These are phyloP conservation scores for Salmacisia buchloeana DNA, from an alignment of 1,284 basidiomycete genomes.

Conservation along the genomic window DNA sequence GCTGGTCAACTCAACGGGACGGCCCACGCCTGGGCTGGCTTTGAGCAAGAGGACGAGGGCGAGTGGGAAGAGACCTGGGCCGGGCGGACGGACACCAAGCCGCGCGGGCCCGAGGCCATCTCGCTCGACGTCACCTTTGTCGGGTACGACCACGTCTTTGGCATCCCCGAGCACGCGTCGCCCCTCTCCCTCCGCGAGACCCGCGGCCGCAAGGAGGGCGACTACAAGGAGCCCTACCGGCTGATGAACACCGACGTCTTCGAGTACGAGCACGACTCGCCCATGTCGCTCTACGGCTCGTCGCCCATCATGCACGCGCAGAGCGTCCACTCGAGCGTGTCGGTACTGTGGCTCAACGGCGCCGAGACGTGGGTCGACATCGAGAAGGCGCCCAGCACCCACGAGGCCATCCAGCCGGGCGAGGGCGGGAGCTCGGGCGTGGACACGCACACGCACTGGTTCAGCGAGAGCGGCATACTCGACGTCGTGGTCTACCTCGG, in stretches of 20 bases:
- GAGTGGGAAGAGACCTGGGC: constrained; percentile 81
- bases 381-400: constrained; percentile 45
- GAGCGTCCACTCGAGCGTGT: constrained; percentile 62
- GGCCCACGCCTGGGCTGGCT: constrained; percentile 35
- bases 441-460: constrained; percentile 67
- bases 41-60: constrained; percentile 60
- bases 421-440: constrained; percentile 12
- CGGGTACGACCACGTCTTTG: constrained; percentile 79
- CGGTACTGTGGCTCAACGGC: constrained; percentile 79
- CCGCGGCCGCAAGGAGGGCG: constrained; percentile 29
- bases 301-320: constrained; percentile 93
- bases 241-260: constrained; percentile 96
- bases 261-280: constrained; percentile 84
- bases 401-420: neutral
- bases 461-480: constrained; percentile 91
- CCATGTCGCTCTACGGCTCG: constrained; percentile 67
- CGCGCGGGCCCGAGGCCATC: constrained; percentile 94
- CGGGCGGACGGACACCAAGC: constrained; percentile 84
- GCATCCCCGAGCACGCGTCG: constrained; percentile 94
- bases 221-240: constrained; percentile 73
- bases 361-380: constrained; percentile 97
- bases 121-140: constrained; percentile 91
- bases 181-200: constrained; percentile 69
- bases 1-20: constrained; percentile 12
- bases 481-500: constrained; percentile 91